These are phyloP conservation scores for Arachnopeziza araneosa DNA, from an alignment of 2,329 filamentous ascomycete genomes.

Conservation along the genomic window DNA sequence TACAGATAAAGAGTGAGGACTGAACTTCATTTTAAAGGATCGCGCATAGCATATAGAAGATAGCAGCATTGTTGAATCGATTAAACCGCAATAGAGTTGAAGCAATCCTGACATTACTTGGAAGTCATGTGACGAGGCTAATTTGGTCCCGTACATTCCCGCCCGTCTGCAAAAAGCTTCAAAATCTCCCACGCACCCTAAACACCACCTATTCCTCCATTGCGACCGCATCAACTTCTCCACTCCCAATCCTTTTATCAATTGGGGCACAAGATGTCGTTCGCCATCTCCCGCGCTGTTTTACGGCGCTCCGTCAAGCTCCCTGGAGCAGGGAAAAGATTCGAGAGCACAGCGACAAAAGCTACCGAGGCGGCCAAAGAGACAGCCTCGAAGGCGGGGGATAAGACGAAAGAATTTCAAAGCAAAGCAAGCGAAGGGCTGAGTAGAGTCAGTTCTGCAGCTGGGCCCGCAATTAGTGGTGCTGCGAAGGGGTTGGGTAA, in stretches of 20 bases:
- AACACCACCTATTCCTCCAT: conserved; percentile 22
- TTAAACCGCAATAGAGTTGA: not conserved
- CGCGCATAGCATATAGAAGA: not conserved
- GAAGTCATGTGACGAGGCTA: not conserved
- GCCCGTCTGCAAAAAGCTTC: not conserved
- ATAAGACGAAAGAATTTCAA: conserved; percentile 41
- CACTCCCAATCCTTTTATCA: conserved; percentile 14
- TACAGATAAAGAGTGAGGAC: conserved; percentile 72
- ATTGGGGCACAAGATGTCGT: conserved; percentile 23
- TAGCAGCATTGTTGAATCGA: not conserved
- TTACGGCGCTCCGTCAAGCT: conserved; percentile 28
- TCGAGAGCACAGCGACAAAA: conserved; percentile 53
- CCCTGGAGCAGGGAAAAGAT: conserved; percentile 34
- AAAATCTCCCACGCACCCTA: conserved; percentile 14
- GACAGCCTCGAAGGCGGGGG: conserved; percentile 37
- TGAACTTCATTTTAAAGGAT: conserved; percentile 9
- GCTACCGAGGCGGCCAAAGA: conserved; percentile 41
- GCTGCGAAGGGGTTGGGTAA: conserved; percentile 62
- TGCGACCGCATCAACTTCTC: conserved; percentile 9
- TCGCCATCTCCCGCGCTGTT: conserved; percentile 25
- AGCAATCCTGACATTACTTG: not conserved
- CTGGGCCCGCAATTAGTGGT: conserved; percentile 69
- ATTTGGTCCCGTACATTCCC: not conserved
- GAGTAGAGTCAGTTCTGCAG: conserved; percentile 72
- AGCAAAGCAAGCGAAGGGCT: conserved; percentile 77